Evolutionary conservation across 1,139 yeast genomes (phyloP), one percentile per base, ranked within the genome.

Genomic region (Blastobotrys arbuscula): DNA sequence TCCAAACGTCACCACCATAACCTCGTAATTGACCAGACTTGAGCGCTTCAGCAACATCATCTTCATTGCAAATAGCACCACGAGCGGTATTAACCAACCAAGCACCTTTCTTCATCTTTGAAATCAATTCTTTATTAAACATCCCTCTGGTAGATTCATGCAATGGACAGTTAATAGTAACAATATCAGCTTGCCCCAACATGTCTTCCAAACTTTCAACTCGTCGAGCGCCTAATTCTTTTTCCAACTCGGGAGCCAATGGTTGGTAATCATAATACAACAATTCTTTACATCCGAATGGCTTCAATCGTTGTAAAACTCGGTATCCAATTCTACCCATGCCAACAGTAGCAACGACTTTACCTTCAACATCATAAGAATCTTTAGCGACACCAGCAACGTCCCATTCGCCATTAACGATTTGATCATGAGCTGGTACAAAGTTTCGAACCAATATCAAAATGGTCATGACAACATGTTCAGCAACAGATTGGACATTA

Each of bases 1-100:
- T 76, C 88, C 92, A 84, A 45, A 85, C 94, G 65, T 84, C 94
- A 59, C 94, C 94, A 59, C 90, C 92, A 63, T 85, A 84, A 44
- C 92, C 90, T 57, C 82, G 73, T 52, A 84, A 67, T 59, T 82
- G 84, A 45, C 94, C 94, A 38, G 79, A 70, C 49, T 74, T 64
- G 45, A 84, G 76, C 0, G 92, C 92, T 15, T 74, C 90, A 0
- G 89, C 89, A 52, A 84, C 85, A 58, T 80, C 94, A 57, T 84
- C 75, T 45, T 80, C 82, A 49, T 75, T 80, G 65, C 84, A 77
- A 55, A 84, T 83, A 47, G 90, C 92, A 54, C 94, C 94, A 65
- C 95, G 78, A 16, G 95, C 94, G 47, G 94, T 85, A 73, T 85
- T 84, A 52, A 85, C 87, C 55, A 84, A 72, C 74, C 84, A 79